phyloP scores from a whole-genome alignment of 176 grass and related monocot genomes.

The Elymus sibiricus region DNA sequence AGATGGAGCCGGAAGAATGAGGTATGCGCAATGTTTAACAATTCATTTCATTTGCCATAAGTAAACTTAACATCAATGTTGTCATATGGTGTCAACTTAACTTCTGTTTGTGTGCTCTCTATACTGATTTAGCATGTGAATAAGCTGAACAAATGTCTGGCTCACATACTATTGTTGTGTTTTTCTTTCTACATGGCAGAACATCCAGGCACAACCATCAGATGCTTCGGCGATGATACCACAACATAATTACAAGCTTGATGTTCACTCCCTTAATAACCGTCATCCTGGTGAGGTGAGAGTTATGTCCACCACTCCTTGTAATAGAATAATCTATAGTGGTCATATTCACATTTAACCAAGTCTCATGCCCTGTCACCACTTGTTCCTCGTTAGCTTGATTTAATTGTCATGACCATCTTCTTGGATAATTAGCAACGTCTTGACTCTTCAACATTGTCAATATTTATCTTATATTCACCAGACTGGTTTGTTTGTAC shows the following conservation, averaged over 20 bases:
- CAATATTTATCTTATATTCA: not conserved
- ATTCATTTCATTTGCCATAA: not conserved
- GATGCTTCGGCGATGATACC: constrained; percentile 74
- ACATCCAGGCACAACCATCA: constrained; percentile 63
- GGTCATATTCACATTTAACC: not conserved
- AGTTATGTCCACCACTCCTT: not conserved
- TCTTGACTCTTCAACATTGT: not conserved
- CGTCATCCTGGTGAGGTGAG: constrained; percentile 85
- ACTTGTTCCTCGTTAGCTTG: constrained; percentile 12
- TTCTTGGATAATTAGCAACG: not conserved
- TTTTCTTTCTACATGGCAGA: constrained; percentile 47
- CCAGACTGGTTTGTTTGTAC: not conserved
- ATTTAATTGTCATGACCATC: not conserved
- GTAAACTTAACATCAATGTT: not conserved
- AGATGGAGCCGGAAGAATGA: constrained; percentile 93
- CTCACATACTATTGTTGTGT: not conserved
- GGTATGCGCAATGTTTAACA: constrained; percentile 33
- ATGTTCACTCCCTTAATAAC: constrained; percentile 75
- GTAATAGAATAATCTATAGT: not conserved
- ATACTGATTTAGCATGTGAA: not conserved
- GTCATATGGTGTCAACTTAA: not conserved
- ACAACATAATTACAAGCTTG: constrained; percentile 95
- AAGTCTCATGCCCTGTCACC: not conserved
- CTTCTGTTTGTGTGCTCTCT: not conserved
- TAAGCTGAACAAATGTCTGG: not conserved